These are phyloP conservation scores for Actinomucor elegans DNA, from an alignment of 371 early-diverging fungal genomes.

Conservation along the genomic window DNA sequence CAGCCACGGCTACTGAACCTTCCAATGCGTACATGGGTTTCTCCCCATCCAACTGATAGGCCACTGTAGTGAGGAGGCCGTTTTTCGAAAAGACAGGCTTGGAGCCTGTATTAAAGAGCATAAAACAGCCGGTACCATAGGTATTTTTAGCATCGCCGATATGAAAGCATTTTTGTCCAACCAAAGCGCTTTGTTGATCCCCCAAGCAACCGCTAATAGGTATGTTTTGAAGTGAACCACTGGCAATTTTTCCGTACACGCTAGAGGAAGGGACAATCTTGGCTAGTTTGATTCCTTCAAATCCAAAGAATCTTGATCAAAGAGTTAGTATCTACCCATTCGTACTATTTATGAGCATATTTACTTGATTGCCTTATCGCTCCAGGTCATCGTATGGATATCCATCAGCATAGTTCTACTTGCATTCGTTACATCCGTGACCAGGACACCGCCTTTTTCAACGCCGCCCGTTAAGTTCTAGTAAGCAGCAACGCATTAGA, in stretches of 20 bases:
- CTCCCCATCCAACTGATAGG: conserved; percentile 82
- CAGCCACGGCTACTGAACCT: conserved; percentile 93
- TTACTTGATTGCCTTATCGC: conserved; percentile 68
- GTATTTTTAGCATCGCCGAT: conserved; percentile 86
- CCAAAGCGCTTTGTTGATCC: conserved; percentile 96
- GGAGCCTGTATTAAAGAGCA: conserved; percentile 91
- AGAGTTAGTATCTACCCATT: conserved; percentile 25
- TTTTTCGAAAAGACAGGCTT: conserved; percentile 74
- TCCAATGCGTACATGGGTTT: conserved; percentile 86
- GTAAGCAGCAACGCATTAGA: conserved; percentile 60
- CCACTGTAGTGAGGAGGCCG: conserved; percentile 92
- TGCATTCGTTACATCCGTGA: conserved; percentile 96
- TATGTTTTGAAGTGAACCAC: conserved; percentile 62
- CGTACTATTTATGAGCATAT: too few species aligned
- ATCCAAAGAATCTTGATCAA: conserved; percentile 40
- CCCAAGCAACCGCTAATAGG: conserved; percentile 88
- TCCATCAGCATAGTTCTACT: conserved; percentile 95
- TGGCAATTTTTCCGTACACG: conserved; percentile 70
- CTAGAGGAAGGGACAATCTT: conserved; percentile 85
- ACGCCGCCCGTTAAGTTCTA: conserved; percentile 79
- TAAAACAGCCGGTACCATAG: conserved; percentile 95
- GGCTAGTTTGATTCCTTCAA: conserved; percentile 57
- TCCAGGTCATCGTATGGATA: conserved; percentile 81
- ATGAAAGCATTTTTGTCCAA: conserved; percentile 90
- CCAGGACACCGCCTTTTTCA: conserved; percentile 70